These are phyloP conservation scores for Wickerhamiella cacticola DNA, from an alignment of 805 yeast species.

Conservation along the genomic window DNA sequence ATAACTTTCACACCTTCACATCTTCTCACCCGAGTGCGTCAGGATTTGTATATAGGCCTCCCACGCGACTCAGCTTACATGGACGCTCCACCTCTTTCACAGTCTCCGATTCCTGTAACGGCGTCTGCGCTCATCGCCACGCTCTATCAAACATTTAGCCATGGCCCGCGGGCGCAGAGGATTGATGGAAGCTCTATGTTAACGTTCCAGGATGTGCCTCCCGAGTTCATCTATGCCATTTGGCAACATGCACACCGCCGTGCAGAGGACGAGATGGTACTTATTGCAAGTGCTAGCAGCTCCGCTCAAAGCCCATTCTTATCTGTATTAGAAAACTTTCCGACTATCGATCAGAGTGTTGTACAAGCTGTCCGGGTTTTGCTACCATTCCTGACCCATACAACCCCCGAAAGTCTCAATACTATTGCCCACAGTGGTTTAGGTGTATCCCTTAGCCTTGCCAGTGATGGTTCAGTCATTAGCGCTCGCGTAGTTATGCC, in stretches of 20 bases:
- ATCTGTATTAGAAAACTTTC: conserved; percentile 27
- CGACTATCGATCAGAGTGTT: conserved; percentile 28
- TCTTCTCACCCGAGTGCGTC: background rate
- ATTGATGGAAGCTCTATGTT: conserved; percentile 28
- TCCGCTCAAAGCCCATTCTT: conserved; percentile 27
- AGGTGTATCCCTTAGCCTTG: conserved; percentile 26
- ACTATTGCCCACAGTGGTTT: conserved; percentile 29
- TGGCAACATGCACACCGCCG: conserved; percentile 33
- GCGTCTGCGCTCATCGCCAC: conserved; percentile 28
- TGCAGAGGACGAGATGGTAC: conserved; percentile 32
- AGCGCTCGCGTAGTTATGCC: conserved; percentile 25
- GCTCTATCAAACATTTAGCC: conserved; percentile 27
- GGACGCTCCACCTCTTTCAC: conserved; percentile 28
- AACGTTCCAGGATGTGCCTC: conserved; percentile 28
- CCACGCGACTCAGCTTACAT: conserved; percentile 15
- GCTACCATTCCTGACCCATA: conserved; percentile 30
- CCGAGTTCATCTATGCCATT: conserved; percentile 25
- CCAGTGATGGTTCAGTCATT: conserved; percentile 26
- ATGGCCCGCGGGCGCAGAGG: conserved; percentile 15
- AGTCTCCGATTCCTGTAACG: conserved; percentile 24
- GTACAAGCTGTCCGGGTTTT: conserved; percentile 29
- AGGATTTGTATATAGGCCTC: background rate
- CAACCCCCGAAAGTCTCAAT: conserved; percentile 29
- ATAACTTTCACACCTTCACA: background rate
- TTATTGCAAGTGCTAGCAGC: conserved; percentile 26